Base-by-base conservation (phyloP, 345 rosid species). In the Corchorus olitorius region DNA sequence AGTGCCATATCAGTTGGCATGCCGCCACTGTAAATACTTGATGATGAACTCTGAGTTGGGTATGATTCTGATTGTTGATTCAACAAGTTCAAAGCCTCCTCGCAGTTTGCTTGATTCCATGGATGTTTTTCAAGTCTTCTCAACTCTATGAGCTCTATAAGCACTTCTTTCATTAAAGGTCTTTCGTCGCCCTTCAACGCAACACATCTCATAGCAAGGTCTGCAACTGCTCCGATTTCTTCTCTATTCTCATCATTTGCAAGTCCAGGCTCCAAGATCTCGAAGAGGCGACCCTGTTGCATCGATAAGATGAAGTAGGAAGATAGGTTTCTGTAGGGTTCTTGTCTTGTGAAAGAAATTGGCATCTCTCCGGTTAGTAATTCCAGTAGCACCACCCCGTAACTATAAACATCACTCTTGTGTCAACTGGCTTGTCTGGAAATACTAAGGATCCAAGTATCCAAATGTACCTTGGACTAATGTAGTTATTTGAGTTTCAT, bases 381-480 rank as follows among this genome's bases (percentile, higher is more conserved):
- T 22, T 56, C 75, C 1, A 58, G 53, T 5, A 72, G 37, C 17
- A 72, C 53, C 52, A 72, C 65, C 0, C 74, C 72, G 6, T 13
- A 34, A 19, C 66, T 34, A 7, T 62, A 62, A 34, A 62, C 45
- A 34, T 34, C 66, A 15, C 74, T 71, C 69, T 60, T 70, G 76
- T 2, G 79, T 79, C 13, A 62, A 73, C 41, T 78, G 81, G 61
- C 77, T 73, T 8, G 79, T 62, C 8, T 63, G 61, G 50, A 72
- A 75, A 46, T 79, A 75, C 17, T 79, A 65, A 2, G 78, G 82
- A 43, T 79, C 82, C 50, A 75, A 65, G 68, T 79, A 79, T 0
- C 82, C 78, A 1, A 75, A 43, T 2, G 82, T 79, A 14, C 82
- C 78, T 2, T 73, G 45, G 0, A 79, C 68, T 1, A 35, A 5